Evolutionary conservation across 179 eudicot genomes (phyloP), one percentile per base, ranked within the genome.

Genomic region (Spinacia oleracea): DNA sequence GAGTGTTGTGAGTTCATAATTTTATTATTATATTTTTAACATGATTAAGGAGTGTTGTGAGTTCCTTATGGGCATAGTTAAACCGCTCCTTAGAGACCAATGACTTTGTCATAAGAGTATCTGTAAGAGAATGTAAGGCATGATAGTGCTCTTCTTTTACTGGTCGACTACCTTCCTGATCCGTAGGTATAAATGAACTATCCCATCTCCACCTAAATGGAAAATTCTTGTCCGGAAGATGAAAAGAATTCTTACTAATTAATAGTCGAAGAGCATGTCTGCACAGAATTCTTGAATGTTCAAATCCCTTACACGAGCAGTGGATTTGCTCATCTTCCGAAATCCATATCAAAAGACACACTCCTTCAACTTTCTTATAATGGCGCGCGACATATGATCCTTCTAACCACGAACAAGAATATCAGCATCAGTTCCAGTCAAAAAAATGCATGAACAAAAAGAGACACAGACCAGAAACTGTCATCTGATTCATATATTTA

Each of bases 291-390:
- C 88, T 88, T 11, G 90, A 83, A 32, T 73, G 85, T 60, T 87
- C 90, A 67, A 83, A 87, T 73, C 82, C 90, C 81, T 87, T 82
- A 74, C 87, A 87, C 42, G 88, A 85, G 78, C 90, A 85, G 42
- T 81, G 88, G 78, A 87, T 82, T 80, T 84, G 85, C 69, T 87
- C 90, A 67, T 78, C 88, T 65, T 85, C 85, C 51, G 81, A 83
- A 64, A 85, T 78, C 88, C 88, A 85, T 53, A 87, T 73, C 9
- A 87, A 77, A 70, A 82, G 83, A 80, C 71, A 70, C 68, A 82
- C 84, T 76, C 78, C 88, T 53, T 85, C 89, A 27, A 78, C 75
- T 73, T 85, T 87, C 86, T 84, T 87, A 80, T 78, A 89, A 68
- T 89, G 91, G 9, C 80, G 83, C 56, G 81, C 31, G 25, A 86